A percentile compares a stretch with the other conserved stretches of the same genome.
These are phyloP conservation scores for Entelexis sorbosivorans DNA, from an alignment of 1,139 yeast species.

Conservation along the genomic window DNA sequence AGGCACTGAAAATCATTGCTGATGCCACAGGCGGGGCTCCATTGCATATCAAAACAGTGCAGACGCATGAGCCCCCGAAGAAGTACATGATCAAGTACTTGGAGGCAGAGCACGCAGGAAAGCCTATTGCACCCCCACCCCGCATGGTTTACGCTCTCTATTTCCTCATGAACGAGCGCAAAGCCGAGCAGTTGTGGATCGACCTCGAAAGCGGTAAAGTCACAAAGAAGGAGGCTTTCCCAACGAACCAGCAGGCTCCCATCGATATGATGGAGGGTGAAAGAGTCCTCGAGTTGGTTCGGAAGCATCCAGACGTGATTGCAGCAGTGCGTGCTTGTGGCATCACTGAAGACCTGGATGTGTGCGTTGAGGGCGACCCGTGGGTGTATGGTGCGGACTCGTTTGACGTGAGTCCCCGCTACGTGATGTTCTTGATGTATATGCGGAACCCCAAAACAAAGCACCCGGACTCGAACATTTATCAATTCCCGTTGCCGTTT, in stretches of 20 bases:
- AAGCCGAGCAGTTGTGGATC: slow-evolving; percentile 61
- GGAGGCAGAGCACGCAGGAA: slow-evolving; percentile 56
- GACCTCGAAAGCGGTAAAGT: slow-evolving; percentile 49
- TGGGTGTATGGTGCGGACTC: slow-evolving; percentile 85
- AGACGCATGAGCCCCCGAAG: slow-evolving; percentile 73
- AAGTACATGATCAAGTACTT: slow-evolving; percentile 55
- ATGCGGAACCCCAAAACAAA: slow-evolving; percentile 43
- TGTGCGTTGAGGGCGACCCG: slow-evolving; percentile 63
- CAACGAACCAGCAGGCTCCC: slow-evolving; percentile 62
- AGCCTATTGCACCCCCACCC: slow-evolving; percentile 40
- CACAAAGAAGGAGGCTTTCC: slow-evolving; percentile 45
- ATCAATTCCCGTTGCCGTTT: slow-evolving; percentile 73
- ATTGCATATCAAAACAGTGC: slow-evolving; percentile 62
- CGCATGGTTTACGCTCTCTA: slow-evolving; percentile 61
- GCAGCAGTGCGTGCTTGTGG: slow-evolving; percentile 45
- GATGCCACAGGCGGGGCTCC: slow-evolving; percentile 38
- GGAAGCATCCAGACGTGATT: slow-evolving; percentile 48
- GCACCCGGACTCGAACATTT: slow-evolving; percentile 71
- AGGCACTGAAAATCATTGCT: slow-evolving; percentile 43
- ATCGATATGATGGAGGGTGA: slow-evolving; percentile 57
- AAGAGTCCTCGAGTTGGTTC: slow-evolving; percentile 43
- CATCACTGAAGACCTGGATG: slow-evolving; percentile 43
- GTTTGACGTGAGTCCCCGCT: slow-evolving; percentile 63
- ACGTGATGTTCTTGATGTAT: slow-evolving; percentile 69
- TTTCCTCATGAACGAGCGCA: slow-evolving; percentile 45